phyloP scores from a whole-genome alignment of 495 filamentous ascomycete species.

The Lasiosphaeris hirsuta region DNA sequence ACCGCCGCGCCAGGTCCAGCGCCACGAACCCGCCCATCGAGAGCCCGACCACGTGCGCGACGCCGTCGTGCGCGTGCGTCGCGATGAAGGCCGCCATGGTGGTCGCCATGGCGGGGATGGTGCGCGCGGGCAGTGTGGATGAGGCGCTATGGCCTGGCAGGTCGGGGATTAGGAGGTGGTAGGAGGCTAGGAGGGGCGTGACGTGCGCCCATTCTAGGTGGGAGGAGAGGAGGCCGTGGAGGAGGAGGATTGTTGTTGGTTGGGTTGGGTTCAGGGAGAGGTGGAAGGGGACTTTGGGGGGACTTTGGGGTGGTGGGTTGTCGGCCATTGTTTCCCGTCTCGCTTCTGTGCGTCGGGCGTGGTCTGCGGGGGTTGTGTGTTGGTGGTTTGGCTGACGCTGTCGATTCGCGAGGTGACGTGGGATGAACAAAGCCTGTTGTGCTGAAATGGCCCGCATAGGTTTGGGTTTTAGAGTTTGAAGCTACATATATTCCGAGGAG shows the following conservation, averaged over 20 bases:
- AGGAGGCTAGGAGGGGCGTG: slow-evolving; percentile 26
- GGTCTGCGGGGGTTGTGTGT: too few relatives aligned
- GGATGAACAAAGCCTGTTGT: too few relatives aligned
- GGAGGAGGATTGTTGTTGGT: slow-evolving; percentile 28
- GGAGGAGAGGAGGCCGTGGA: slow-evolving; percentile 34
- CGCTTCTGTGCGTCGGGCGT: too few relatives aligned
- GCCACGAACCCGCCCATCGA: slow-evolving; percentile 32
- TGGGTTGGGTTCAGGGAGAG: slow-evolving; percentile 4
- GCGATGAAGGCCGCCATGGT: slow-evolving; percentile 29
- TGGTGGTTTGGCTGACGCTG: too few relatives aligned
- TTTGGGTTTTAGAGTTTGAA: too few relatives aligned
- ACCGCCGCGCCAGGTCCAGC: slow-evolving; percentile 23
- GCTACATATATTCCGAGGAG: too few relatives aligned
- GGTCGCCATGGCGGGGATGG: slow-evolving; percentile 24
- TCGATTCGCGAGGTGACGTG: too few relatives aligned
- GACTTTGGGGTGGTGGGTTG: not conserved
- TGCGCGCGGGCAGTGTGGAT: slow-evolving; percentile 18
- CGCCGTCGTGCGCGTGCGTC: slow-evolving; percentile 26
- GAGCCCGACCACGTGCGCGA: slow-evolving; percentile 30
- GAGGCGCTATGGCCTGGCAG: slow-evolving; percentile 32
- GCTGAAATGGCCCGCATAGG: too few relatives aligned
- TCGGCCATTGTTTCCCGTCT: too few relatives aligned
- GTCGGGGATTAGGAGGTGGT: slow-evolving; percentile 35
- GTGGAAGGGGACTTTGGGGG: not conserved
- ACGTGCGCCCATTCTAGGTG: slow-evolving; percentile 33